Percentiles rank a stretch among this genome's conserved stretches.
Evolutionary conservation across 305 asterid genomes (phyloP).

Genomic region (Plantago coronopus): DNA sequence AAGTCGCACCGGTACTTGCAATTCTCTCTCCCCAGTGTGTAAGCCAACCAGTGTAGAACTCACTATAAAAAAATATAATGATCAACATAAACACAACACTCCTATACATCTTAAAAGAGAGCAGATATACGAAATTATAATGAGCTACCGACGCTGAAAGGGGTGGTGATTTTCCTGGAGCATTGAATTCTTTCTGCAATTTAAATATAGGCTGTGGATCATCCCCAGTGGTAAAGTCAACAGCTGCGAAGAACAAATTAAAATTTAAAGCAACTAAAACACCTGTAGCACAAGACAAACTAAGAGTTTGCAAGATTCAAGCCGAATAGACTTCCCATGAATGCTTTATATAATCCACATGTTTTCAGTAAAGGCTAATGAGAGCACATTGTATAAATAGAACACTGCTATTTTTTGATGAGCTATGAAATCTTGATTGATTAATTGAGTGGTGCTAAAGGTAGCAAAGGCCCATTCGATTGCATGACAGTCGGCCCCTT

Average conservation of each 20-base stretch:
- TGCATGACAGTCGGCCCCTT: too few species aligned
- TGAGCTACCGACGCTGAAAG: slow-evolving; percentile 64
- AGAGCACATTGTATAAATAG: not conserved
- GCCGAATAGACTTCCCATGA: slow-evolving; percentile 11
- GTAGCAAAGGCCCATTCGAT: too few species aligned
- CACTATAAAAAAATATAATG: slow-evolving; percentile 41
- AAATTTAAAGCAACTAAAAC: slow-evolving; percentile 7
- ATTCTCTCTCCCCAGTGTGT: slow-evolving; percentile 89
- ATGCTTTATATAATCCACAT: not conserved
- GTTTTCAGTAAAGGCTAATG: not conserved
- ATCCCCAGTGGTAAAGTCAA: slow-evolving; percentile 83
- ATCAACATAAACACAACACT: slow-evolving; percentile 15
- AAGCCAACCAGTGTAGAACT: slow-evolving; percentile 96
- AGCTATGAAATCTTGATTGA: too few species aligned
- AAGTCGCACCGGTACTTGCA: slow-evolving; percentile 74
- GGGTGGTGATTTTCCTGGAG: slow-evolving; percentile 89
- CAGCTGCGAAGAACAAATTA: slow-evolving; percentile 41
- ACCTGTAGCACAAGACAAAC: slow-evolving; percentile 5
- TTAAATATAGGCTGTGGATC: slow-evolving; percentile 76
- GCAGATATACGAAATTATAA: slow-evolving; percentile 8
- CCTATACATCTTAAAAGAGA: not conserved
- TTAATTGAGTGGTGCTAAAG: too few species aligned
- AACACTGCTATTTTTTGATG: too few species aligned
- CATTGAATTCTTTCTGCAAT: slow-evolving; percentile 80
- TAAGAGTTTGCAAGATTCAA: not conserved